Evolutionary conservation across 1,139 yeast species (phyloP).

Genomic region (Hemisphaericaspora subhashii): DNA sequence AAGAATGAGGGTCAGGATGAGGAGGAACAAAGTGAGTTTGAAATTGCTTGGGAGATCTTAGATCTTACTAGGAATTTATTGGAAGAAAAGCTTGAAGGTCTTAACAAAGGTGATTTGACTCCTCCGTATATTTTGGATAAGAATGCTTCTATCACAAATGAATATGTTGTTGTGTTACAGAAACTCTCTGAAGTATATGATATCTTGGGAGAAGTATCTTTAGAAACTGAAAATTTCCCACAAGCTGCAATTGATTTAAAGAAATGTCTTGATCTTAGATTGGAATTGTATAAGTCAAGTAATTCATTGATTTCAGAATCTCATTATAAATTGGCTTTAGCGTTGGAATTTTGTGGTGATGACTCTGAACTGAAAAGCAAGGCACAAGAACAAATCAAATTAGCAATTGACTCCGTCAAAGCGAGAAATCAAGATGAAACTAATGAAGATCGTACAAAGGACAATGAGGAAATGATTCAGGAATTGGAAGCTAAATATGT

Average conservation of each 20-base stretch:
- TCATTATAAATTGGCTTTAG: conserved; percentile 78
- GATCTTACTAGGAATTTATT: conserved; percentile 73
- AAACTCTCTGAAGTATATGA: conserved; percentile 77
- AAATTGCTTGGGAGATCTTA: conserved; percentile 82
- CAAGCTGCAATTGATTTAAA: conserved; percentile 74
- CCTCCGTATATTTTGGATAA: conserved; percentile 25
- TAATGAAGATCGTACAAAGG: conserved; percentile 34
- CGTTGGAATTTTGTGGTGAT: conserved; percentile 68
- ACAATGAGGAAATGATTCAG: conserved; percentile 50
- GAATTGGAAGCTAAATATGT: conserved; percentile 53
- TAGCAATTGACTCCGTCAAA: conserved; percentile 64
- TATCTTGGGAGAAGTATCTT: conserved; percentile 82
- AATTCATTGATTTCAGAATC: conserved; percentile 70
- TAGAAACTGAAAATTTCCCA: conserved; percentile 79
- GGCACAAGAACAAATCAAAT: conserved; percentile 59
- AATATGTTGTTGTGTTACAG: conserved; percentile 37
- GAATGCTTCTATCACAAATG: conserved; percentile 36
- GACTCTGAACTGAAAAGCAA: conserved; percentile 46
- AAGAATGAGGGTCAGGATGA: conserved; percentile 33
- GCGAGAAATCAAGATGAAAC: conserved; percentile 31
- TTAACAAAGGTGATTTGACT: conserved; percentile 15
- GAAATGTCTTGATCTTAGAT: conserved; percentile 55
- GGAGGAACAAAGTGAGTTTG: conserved; percentile 70
- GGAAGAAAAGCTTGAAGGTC: conserved; percentile 41
- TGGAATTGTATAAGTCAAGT: conserved; percentile 48